phyloP scores from a whole-genome alignment of 176 grass and related monocot species.

The Cocos nucifera region DNA sequence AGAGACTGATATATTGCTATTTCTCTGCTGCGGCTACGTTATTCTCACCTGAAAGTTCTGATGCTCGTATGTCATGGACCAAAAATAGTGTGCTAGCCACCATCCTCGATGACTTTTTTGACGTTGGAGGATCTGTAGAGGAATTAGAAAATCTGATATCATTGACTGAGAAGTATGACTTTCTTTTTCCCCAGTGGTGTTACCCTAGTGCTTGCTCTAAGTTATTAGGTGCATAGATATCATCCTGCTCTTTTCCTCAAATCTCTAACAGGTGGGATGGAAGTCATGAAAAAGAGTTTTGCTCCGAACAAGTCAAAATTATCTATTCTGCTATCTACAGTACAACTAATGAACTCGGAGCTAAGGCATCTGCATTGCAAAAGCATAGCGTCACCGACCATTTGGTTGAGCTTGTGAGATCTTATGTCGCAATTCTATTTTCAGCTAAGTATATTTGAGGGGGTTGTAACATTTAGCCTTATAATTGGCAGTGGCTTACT shows the following conservation, averaged over 20 bases:
- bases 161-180: slow-evolving; percentile 50
- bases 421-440: not conserved
- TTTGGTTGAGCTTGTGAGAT: slow-evolving; percentile 49
- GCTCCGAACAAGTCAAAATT: slow-evolving; percentile 56
- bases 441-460: not conserved
- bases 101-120: slow-evolving; percentile 72
- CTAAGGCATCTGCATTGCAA: slow-evolving; percentile 44
- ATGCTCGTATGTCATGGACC: slow-evolving; percentile 46
- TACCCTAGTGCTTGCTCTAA: too few species aligned
- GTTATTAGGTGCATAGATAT: too few species aligned
- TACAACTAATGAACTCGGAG: slow-evolving; percentile 50
- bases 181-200: not conserved
- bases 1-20: slow-evolving; percentile 53
- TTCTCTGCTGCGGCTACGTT: slow-evolving; percentile 52
- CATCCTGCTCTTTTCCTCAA: not conserved
- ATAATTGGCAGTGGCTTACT: slow-evolving; percentile 38
- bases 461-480: not conserved
- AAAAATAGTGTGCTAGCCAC: slow-evolving; percentile 60
- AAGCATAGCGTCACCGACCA: slow-evolving; percentile 37
- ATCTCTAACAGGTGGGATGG: slow-evolving; percentile 50
- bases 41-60: slow-evolving; percentile 39
- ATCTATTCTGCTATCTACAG: slow-evolving; percentile 45
- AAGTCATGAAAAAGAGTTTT: slow-evolving; percentile 34
- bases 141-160: slow-evolving; percentile 45
- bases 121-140: slow-evolving; percentile 57